Conservation (phyloP, 305 asterid genomes). For the Andrographis paniculata region DNA sequence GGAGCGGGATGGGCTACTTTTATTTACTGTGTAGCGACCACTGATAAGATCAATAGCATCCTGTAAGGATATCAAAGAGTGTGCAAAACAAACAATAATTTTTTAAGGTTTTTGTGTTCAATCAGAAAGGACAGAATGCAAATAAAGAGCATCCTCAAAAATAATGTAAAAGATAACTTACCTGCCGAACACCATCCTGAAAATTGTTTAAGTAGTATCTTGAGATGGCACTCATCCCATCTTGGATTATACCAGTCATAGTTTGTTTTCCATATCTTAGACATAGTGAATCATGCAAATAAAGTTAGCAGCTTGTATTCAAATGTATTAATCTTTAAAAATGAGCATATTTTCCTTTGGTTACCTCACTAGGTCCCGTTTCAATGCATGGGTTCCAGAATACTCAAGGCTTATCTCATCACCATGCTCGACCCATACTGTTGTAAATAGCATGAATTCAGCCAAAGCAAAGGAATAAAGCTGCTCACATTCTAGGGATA, state of each 20-base stretch:
- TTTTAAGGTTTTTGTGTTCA: too few species aligned
- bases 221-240: constrained; percentile 89
- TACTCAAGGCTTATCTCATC: constrained; percentile 96
- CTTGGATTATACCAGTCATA: constrained; percentile 69
- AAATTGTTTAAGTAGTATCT: constrained; percentile 84
- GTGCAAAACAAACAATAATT: too few species aligned
- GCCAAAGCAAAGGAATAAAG: constrained; percentile 18
- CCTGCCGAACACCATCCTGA: constrained; percentile 51
- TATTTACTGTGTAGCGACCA: constrained; percentile 72
- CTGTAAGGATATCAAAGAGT: constrained; percentile 25
- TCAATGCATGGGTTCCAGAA: constrained; percentile 94
- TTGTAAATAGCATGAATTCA: constrained; percentile 24
- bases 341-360: constrained; percentile 5
- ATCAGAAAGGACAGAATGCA: too few species aligned
- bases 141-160: neutral
- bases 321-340: constrained; percentile 8
- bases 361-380: constrained; percentile 94
- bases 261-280: constrained; percentile 95
- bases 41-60: constrained; percentile 90
- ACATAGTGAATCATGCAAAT: constrained; percentile 16
- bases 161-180: constrained; percentile 20
- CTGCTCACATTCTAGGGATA: constrained; percentile 2
- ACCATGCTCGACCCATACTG: constrained; percentile 96
- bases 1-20: constrained; percentile 48
- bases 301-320: neutral